Base-by-base conservation (phyloP, 2,329 filamentous ascomycete species). In the Madurella fahalii region DNA sequence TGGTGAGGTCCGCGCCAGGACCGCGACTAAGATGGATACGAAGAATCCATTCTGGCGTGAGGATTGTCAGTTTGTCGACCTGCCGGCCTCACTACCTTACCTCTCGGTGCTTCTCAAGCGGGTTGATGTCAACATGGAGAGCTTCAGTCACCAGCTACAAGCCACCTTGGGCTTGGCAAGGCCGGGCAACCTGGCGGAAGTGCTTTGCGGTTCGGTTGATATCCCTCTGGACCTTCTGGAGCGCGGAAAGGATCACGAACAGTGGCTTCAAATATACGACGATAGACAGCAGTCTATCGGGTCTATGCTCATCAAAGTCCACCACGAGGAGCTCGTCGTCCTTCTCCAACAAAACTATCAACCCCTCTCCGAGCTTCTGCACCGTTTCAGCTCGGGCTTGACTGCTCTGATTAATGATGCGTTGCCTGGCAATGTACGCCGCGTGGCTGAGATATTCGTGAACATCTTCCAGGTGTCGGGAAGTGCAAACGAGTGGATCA, bases 381-480 rank as follows among this genome's bases (percentile, higher is more conserved):
- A 96, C 65, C 84, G 85, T 5, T 96, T 97, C 68, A 84, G 84
- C 40, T 87, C 88, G 34, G 89, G 89, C 0, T 75, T 99, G 53
- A 96, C 93, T 0, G 79, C 89, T 39, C 88, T 95, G 67, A 89
- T 99, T 61, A 85, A 90, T 2, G 83, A 89, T 43, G 82, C 88
- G 53, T 78, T 96, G 52, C 87, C 90, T 0, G 82, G 84, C 2
- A 88, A 90, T 65, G 76, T 96, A 34, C 87, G 87, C 50, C 80
- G 83, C n/a, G 71, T 97, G 9, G 89, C 91, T 2, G 92, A 96
- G 67, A 85, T 88, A 30, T 83, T 97, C 39, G 75, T 97, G 59
- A 95, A 97, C 68, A 95, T 99, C 50, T 99, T 93, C 65, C 94
- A 99, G 67, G 92, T 95, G 2, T 93, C 91, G 2, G 90, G 90